These are phyloP conservation scores for Phytophthora vignae DNA, from an alignment of 352 stramenopile genomes.

Conservation along the genomic window DNA sequence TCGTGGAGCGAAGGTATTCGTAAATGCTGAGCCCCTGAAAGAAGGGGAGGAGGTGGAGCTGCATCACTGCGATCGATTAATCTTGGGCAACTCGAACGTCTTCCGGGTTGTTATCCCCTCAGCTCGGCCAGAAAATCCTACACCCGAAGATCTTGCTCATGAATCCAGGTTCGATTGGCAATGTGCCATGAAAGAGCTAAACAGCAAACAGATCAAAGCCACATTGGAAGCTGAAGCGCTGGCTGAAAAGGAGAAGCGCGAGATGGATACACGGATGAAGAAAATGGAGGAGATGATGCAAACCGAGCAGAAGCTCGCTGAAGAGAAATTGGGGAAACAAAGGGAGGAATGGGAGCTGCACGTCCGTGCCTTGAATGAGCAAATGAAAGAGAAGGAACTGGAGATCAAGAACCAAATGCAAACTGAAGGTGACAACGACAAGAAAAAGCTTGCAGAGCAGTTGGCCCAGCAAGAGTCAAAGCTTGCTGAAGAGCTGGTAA, in stretches of 20 bases:
- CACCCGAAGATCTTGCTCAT: slow-evolving; percentile 39
- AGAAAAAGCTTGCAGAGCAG: slow-evolving; percentile 75
- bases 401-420: slow-evolving; percentile 83
- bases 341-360: slow-evolving; percentile 78
- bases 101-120: slow-evolving; percentile 81
- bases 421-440: slow-evolving; percentile 79
- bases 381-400: slow-evolving; percentile 77
- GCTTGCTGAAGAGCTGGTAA: slow-evolving; percentile 78
- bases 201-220: slow-evolving; percentile 71
- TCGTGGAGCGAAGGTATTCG: slow-evolving; percentile 62
- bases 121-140: slow-evolving; percentile 30
- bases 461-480: slow-evolving; percentile 80
- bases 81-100: slow-evolving; percentile 82
- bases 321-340: slow-evolving; percentile 72
- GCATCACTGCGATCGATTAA: slow-evolving; percentile 71
- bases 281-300: slow-evolving; percentile 83
- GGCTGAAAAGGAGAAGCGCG: slow-evolving; percentile 73
- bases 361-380: slow-evolving; percentile 70
- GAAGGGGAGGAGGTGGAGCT: slow-evolving; percentile 46
- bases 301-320: slow-evolving; percentile 58
- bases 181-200: slow-evolving; percentile 84
- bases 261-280: slow-evolving; percentile 79
- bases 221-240: slow-evolving; percentile 64
- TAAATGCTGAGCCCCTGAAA: slow-evolving; percentile 71
- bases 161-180: slow-evolving; percentile 81